Percentiles rank a stretch among this genome's conserved stretches.
Conservation (phyloP, 371 early-diverging fungal genomes). For the Rhizopus stolonifer region DNA sequence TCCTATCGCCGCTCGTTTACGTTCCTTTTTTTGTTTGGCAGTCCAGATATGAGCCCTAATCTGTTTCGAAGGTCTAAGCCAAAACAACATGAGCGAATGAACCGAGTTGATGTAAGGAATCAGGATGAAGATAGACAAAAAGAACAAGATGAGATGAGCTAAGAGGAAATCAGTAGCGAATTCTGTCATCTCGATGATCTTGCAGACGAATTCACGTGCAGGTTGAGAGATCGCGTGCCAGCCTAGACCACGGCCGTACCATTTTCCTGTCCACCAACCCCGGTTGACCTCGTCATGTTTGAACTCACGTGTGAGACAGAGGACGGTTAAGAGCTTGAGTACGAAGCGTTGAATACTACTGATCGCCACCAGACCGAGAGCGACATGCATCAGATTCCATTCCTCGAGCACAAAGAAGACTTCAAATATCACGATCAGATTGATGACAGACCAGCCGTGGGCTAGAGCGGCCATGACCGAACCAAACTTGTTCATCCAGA, state of each 20-base stretch:
- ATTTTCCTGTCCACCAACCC: conserved; percentile 92
- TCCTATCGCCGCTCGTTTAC: conserved; percentile 60
- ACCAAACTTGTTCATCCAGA: conserved; percentile 71
- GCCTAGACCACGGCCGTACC: conserved; percentile 82
- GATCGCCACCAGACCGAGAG: conserved; percentile 70
- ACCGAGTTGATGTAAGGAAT: conserved; percentile 76
- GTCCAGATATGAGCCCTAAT: conserved; percentile 80
- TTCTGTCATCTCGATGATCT: conserved; percentile 83
- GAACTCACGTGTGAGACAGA: conserved; percentile 81
- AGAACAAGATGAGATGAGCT: conserved; percentile 74
- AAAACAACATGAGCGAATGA: conserved; percentile 86
- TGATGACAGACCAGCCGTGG: conserved; percentile 67
- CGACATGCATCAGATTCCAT: conserved; percentile 59
- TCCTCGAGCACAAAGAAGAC: conserved; percentile 69
- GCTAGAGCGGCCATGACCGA: conserved; percentile 70
- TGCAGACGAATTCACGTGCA: conserved; percentile 79
- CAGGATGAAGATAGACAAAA: conserved; percentile 67
- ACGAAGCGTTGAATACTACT: conserved; percentile 68
- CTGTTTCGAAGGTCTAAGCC: conserved; percentile 80
- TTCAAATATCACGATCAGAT: conserved; percentile 61
- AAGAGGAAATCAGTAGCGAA: conserved; percentile 81
- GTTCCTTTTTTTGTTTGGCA: conserved; percentile 55
- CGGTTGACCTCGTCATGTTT: conserved; percentile 79
- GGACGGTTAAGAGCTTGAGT: conserved; percentile 65
- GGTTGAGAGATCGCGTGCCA: conserved; percentile 65